phyloP scores from a whole-genome alignment of 345 rosid genomes.

The Eucalyptus sp. region DNA sequence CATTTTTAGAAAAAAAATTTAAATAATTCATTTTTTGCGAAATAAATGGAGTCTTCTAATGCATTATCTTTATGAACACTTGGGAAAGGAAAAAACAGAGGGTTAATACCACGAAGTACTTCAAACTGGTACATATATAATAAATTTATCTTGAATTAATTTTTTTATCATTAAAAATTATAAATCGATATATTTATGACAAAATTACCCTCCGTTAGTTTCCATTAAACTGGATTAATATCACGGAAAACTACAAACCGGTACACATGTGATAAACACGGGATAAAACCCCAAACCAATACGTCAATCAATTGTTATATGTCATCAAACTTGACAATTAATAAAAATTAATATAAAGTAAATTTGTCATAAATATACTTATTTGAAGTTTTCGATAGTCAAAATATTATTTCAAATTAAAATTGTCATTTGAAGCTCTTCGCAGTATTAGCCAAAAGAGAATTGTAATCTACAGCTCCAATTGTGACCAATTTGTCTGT shows the following conservation, averaged over 20 bases:
- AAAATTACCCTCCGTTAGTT: rapidly evolving
- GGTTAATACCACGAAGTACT: rapidly evolving
- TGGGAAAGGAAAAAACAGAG: rapidly evolving
- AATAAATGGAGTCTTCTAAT: too few relatives aligned
- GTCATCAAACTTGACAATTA: rapidly evolving
- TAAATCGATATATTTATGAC: rapidly evolving
- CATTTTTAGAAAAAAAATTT: too few relatives aligned
- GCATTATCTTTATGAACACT: too few relatives aligned
- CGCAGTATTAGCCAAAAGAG: rapidly evolving
- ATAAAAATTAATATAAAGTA: rapidly evolving
- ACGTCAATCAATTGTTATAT: too few relatives aligned
- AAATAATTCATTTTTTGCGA: rapidly evolving
- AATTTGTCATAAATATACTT: rapidly evolving
- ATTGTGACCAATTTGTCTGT: not conserved
- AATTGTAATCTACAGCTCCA: not conserved
- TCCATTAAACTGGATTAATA: rapidly evolving
- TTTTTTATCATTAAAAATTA: rapidly evolving
- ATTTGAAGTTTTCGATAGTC: rapidly evolving
- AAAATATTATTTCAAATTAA: too few relatives aligned
- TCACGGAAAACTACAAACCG: rapidly evolving
- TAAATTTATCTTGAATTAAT: rapidly evolving
- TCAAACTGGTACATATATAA: rapidly evolving
- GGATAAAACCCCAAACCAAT: rapidly evolving
- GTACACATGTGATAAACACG: rapidly evolving
- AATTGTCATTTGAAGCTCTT: too few relatives aligned